Base-by-base conservation (phyloP, 2,329 filamentous ascomycete species). In the Periconia digitata region DNA sequence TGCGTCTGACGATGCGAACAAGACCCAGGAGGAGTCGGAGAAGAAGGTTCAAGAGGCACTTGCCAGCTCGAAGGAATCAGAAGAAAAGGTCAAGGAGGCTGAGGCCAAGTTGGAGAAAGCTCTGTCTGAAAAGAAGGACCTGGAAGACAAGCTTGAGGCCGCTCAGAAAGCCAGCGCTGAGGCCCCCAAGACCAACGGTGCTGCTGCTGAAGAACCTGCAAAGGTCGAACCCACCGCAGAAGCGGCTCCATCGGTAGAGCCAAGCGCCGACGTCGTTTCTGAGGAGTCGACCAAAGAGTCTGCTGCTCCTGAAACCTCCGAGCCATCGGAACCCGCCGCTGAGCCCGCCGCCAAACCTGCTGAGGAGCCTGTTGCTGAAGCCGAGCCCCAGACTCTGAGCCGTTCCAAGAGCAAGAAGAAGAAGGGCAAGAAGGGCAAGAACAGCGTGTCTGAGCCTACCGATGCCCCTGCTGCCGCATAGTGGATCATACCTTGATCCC, bases 141-240 rank as follows among this genome's bases (percentile, higher is more conserved):
- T 53, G 23, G 43, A 58, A 24, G 24, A 32, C 17, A 56, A 54
- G 43, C 32, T 55, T 20, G 48, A 50, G 6, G 41, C 53, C 46
- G 53, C 51, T 0, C 34, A 50, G 8, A 44, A 53, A 38, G 46
- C 39, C 17, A 21, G 43, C 12, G 41, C 27, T 27, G 42, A 47
- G 16, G 40, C 43, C n/a, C 44, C 45, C 21, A 43, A 49, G 43
- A 46, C 40, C 22, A 49, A 54, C 15, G 45, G 46, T n/a, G 46
- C 21, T n/a, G 35, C 47, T 12, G 27, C 24, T 12, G 24, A 27
- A 12, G 12, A 6, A 27, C 12, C 15, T 37, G 34, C 15, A 8
- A n/a, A 37, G n/a, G 34, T 15, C 6, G 15, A 38, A 10, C 16
- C 20, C 20, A 16, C 16, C 16, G 47, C 42, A 15, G 34, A 50